Base-by-base conservation (phyloP, 306 rosid genomes). In the Lupinus albus region DNA sequence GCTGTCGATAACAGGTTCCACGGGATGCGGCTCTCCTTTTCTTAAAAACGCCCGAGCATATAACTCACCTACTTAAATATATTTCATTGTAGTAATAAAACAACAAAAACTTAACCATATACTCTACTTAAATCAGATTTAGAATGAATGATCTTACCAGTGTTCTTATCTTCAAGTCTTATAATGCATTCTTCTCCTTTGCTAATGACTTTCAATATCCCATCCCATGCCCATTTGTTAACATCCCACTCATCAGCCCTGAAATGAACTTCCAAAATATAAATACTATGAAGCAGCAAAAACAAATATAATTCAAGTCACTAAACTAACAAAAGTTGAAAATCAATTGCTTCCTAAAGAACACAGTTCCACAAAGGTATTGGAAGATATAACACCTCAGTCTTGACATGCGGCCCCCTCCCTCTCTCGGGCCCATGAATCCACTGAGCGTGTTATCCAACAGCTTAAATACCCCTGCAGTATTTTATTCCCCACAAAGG, bases 211-310 rank as follows among this genome's bases (percentile, higher is more conserved):
- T 93, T 93, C 80, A 93, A 61, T 70, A 66, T 67, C 66, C 99
- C 99, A 0, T 88, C 96, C 99, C 99, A 93, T n/a, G 82, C 88
- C 99, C 99, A 93, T 80, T 88, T 90, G 82, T 93, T 93, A 52
- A 90, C 99, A 90, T 93, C 96, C 99, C 99, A 93, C 59, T 93
- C 99, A 82, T 93, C 99, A 71, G 99, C 99, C 94, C 99, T 88
- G 80, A 58, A 80, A 85, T 52, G 47, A 75, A 84, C 61, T 79
- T 82, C 69, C 35, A n/a, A 57, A 13, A 54, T 45, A 38, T 77
- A 68, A 79, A 74, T 71, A 74, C 39, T 11, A 68, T 60, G 35
- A 13, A 64, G 28, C 28, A 21, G 3, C 28, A 32, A 32, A 32
- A 32, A 9, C 0, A 38, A 38, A 20, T 39, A 13, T 36, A 48